Evolutionary conservation across 192 early-diverging fungal species (phyloP).

Genomic region (Nowakowskiella sp.): DNA sequence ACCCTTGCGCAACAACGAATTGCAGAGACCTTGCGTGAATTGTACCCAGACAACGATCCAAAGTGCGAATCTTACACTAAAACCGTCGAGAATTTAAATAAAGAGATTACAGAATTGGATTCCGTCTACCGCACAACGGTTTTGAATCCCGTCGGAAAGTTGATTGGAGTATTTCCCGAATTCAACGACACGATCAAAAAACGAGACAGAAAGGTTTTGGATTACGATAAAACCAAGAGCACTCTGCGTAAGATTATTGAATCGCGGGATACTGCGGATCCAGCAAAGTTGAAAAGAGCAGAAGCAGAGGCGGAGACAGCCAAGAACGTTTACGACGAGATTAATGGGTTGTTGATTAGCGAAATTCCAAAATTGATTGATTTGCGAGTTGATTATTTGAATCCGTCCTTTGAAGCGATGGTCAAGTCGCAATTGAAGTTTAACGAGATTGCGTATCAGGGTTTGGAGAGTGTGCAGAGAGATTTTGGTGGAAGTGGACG

Average conservation of each 20-base stretch:
- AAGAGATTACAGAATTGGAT: conserved; percentile 46
- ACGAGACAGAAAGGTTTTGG: conserved; percentile 77
- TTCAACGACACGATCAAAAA: conserved; percentile 88
- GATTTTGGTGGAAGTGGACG: conserved; percentile 16
- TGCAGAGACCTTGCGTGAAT: conserved; percentile 78
- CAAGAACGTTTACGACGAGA: conserved; percentile 65
- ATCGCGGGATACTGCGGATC: conserved; percentile 54
- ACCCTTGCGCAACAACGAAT: conserved; percentile 75
- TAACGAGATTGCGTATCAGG: conserved; percentile 70
- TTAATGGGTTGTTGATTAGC: conserved; percentile 72
- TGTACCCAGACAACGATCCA: conserved; percentile 77
- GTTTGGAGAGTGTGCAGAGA: conserved; percentile 51
- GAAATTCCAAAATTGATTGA: conserved; percentile 91
- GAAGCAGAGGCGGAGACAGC: conserved; percentile 73
- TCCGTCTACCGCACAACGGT: conserved; percentile 78
- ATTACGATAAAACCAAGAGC: conserved; percentile 72
- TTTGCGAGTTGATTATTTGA: conserved; percentile 77
- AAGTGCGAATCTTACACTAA: conserved; percentile 37
- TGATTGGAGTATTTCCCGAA: conserved; percentile 77
- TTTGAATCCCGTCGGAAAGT: conserved; percentile 79
- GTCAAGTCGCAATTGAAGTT: conserved; percentile 91
- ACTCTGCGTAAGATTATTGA: conserved; percentile 76
- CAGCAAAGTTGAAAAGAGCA: conserved; percentile 58
- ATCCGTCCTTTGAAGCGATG: conserved; percentile 93
- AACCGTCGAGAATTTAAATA: background rate